A percentile compares a stretch with the other conserved stretches of the same genome.
Conservation (phyloP, 495 filamentous ascomycete species). For the Penicillium alfredii region DNA sequence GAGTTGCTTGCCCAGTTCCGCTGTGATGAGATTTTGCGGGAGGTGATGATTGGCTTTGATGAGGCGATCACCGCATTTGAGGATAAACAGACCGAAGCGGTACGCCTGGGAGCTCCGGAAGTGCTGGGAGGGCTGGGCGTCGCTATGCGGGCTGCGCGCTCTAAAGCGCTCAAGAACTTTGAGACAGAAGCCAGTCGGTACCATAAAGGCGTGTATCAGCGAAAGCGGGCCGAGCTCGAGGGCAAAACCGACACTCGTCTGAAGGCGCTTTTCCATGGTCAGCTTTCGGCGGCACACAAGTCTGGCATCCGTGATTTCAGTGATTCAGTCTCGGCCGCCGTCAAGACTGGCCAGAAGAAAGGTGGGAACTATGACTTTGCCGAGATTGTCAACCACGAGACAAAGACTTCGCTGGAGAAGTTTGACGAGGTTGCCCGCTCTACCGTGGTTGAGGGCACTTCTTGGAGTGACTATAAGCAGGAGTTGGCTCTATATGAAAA, state of each 20-base stretch:
- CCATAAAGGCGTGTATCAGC: constrained; percentile 86
- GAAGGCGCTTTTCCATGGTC: constrained; percentile 79
- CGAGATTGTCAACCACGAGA: constrained; percentile 82
- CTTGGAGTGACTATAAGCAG: constrained; percentile 72
- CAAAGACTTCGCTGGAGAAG: constrained; percentile 61
- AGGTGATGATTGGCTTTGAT: constrained; percentile 81
- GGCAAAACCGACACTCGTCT: constrained; percentile 78
- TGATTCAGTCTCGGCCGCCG: constrained; percentile 73
- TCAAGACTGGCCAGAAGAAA: constrained; percentile 87
- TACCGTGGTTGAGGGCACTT: constrained; percentile 65
- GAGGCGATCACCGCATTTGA: constrained; percentile 76
- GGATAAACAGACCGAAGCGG: constrained; percentile 69
- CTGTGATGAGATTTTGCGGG: constrained; percentile 90
- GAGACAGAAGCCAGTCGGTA: constrained; percentile 88
- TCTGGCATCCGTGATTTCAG: constrained; percentile 80
- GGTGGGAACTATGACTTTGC: constrained; percentile 88
- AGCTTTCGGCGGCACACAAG: constrained; percentile 84
- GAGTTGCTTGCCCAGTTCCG: constrained; percentile 95
- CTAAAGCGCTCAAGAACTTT: constrained; percentile 72
- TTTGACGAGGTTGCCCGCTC: constrained; percentile 74
- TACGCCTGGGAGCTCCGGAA: constrained; percentile 60
- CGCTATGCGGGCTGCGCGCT: constrained; percentile 65
- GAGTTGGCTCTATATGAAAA: constrained; percentile 60
- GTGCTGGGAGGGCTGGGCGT: constrained; percentile 72
- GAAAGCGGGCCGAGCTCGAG: constrained; percentile 80